A percentile compares a stretch with the other conserved stretches of the same genome.
Conservation (phyloP, 345 rosid genomes). For the Corchorus olitorius region DNA sequence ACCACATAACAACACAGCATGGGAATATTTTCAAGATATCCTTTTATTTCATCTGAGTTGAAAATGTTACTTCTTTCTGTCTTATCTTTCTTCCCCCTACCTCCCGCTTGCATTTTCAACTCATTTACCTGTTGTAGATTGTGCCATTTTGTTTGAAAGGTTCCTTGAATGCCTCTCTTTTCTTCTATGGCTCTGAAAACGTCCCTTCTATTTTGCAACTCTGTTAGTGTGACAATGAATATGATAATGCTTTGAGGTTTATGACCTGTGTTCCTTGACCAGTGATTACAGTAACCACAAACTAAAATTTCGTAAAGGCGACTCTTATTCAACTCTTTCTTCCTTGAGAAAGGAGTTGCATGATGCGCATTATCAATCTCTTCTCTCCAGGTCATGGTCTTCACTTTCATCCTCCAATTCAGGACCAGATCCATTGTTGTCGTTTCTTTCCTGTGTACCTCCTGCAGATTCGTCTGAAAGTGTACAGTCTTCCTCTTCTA, state of each 20-base stretch:
- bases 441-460: slow-evolving; percentile 43
- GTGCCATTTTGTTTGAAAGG: slow-evolving; percentile 6
- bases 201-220: neutral
- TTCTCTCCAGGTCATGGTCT: slow-evolving; percentile 36
- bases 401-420: slow-evolving; percentile 41
- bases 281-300: slow-evolving; percentile 58
- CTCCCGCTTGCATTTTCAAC: neutral
- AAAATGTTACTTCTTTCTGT: neutral
- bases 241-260: slow-evolving; percentile 24
- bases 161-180: neutral
- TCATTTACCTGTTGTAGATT: neutral
- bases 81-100: neutral
- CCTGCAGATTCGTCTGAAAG: slow-evolving; percentile 36
- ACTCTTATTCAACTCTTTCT: slow-evolving; percentile 36
- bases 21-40: slow-evolving; percentile 56
- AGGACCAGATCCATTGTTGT: slow-evolving; percentile 49
- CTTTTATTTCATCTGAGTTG: slow-evolving; percentile 30
- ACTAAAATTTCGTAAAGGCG: slow-evolving; percentile 45
- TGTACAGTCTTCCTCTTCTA: slow-evolving; percentile 27
- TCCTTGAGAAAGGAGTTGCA: slow-evolving; percentile 44
- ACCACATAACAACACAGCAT: slow-evolving; percentile 54
- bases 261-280: slow-evolving; percentile 56
- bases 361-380: slow-evolving; percentile 44
- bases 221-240: neutral
- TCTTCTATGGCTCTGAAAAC: neutral